These are phyloP conservation scores for Phytophthora tentaculata DNA, from an alignment of 352 stramenopile genomes.

Conservation along the genomic window DNA sequence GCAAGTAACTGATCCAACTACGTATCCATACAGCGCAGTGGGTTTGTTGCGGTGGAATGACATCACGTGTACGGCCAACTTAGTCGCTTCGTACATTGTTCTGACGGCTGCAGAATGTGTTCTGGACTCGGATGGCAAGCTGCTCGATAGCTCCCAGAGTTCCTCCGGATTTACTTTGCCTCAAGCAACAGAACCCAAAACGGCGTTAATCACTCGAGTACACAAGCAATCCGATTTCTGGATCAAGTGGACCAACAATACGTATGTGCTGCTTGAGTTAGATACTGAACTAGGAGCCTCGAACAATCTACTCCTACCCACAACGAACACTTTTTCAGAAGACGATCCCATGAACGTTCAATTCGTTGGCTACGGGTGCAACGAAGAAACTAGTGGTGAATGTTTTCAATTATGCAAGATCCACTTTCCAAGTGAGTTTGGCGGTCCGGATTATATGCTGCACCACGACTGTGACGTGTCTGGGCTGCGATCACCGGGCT, in stretches of 20 bases:
- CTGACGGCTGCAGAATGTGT: slow-evolving; percentile 70
- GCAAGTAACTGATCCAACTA: slow-evolving; percentile 38
- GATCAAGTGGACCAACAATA: slow-evolving; percentile 62
- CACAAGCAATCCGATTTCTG: slow-evolving; percentile 75
- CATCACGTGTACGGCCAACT: slow-evolving; percentile 54
- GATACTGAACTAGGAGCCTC: slow-evolving; percentile 45
- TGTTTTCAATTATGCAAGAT: slow-evolving; percentile 58
- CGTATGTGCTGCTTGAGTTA: slow-evolving; percentile 73
- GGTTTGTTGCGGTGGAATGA: slow-evolving; percentile 61
- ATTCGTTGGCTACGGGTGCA: slow-evolving; percentile 50
- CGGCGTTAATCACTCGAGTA: slow-evolving; percentile 43
- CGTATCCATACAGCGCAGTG: slow-evolving; percentile 62
- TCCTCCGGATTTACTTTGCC: slow-evolving; percentile 42
- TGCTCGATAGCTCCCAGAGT: slow-evolving; percentile 24
- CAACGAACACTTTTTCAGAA: slow-evolving; percentile 36
- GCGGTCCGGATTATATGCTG: slow-evolving; percentile 50
- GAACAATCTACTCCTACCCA: slow-evolving; percentile 46
- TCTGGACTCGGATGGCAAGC: slow-evolving; percentile 38
- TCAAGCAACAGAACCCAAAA: slow-evolving; percentile 13
- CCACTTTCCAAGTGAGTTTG: slow-evolving; percentile 50
- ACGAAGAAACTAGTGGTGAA: slow-evolving; percentile 29
- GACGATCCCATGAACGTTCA: slow-evolving; percentile 54
- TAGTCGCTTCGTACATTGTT: slow-evolving; percentile 56
- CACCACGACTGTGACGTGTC: slow-evolving; percentile 73
- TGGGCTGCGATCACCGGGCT: slow-evolving; percentile 46